phyloP scores from a whole-genome alignment of 768 basidiomycete genomes.

The Phallus indusiatus region DNA sequence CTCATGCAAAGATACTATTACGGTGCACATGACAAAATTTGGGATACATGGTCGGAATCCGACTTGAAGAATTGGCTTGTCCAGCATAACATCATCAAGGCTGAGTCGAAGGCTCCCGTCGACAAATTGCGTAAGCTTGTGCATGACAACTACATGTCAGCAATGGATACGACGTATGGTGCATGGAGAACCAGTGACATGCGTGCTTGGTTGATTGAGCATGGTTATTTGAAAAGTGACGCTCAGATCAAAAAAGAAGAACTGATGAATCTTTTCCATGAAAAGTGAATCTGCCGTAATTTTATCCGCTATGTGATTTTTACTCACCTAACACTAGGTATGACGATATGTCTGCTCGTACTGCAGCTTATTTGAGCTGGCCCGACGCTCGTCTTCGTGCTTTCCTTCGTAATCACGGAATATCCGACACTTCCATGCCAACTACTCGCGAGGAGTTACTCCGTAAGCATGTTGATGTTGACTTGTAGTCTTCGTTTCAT shows the following conservation, averaged over 20 bases:
- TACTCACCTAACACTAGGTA: conserved; percentile 32
- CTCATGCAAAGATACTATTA: conserved; percentile 81
- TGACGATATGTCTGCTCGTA: conserved; percentile 34
- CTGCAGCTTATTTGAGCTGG: conserved; percentile 74
- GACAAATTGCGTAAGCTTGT: conserved; percentile 76
- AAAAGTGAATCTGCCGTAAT: conserved; percentile 38
- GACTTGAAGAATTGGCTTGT: conserved; percentile 75
- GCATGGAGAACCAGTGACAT: conserved; percentile 72
- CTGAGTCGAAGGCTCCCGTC: conserved; percentile 50
- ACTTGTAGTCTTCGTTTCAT: neutral
- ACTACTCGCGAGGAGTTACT: conserved; percentile 66
- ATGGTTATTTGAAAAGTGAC: conserved; percentile 52
- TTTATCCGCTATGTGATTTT: neutral
- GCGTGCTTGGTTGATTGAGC: conserved; percentile 62
- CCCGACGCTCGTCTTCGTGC: conserved; percentile 88
- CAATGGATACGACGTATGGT: conserved; percentile 48
- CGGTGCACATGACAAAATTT: conserved; percentile 41
- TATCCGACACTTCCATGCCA: conserved; percentile 62
- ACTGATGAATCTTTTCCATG: conserved; percentile 59
- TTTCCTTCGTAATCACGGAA: conserved; percentile 69
- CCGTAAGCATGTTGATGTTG: conserved; percentile 33
- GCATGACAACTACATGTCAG: conserved; percentile 61
- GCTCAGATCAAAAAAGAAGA: conserved; percentile 63
- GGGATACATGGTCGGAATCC: conserved; percentile 67
- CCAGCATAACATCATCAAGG: conserved; percentile 61